Percentiles rank a stretch among this genome's conserved stretches.
phyloP scores from a whole-genome alignment of 2,329 filamentous ascomycete species.

The Nannizziopsis arthrosporioides region DNA sequence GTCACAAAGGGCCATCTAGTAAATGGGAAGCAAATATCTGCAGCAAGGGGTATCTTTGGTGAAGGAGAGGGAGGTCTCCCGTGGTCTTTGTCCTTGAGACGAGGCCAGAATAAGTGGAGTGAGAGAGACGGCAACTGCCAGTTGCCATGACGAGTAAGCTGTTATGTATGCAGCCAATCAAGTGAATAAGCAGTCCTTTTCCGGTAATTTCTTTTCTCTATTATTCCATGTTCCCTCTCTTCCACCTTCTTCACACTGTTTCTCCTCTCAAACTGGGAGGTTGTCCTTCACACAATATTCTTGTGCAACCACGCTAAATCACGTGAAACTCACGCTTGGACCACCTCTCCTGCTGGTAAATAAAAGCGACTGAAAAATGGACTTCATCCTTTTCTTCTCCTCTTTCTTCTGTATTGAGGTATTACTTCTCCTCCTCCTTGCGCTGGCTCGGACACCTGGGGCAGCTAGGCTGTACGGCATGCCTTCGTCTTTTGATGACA shows the following conservation, averaged over 20 bases:
- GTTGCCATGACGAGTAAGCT: too few relatives aligned
- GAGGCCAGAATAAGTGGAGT: too few relatives aligned
- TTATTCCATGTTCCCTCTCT: neutral
- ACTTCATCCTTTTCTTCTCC: neutral
- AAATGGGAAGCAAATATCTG: too few relatives aligned
- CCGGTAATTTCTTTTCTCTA: neutral
- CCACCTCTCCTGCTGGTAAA: neutral
- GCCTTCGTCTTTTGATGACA: slow-evolving; percentile 12
- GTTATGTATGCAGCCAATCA: too few relatives aligned
- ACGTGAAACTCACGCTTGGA: slow-evolving; percentile 7
- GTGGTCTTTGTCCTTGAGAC: too few relatives aligned
- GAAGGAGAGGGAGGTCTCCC: too few relatives aligned
- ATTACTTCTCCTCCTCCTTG: neutral
- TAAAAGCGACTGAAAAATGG: slow-evolving; percentile 6
- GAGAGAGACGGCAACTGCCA: too few relatives aligned
- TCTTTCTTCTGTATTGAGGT: neutral
- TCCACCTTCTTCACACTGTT: neutral
- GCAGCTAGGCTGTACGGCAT: neutral
- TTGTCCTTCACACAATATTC: neutral
- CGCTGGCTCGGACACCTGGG: neutral
- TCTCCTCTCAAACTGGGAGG: neutral
- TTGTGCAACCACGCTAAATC: slow-evolving; percentile 1
- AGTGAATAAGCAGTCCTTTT: too few relatives aligned
- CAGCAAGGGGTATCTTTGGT: too few relatives aligned
- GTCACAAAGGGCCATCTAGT: too few relatives aligned